Base-by-base conservation (phyloP, 1,284 basidiomycete genomes). In the Lentinula novae-zelandiae region DNA sequence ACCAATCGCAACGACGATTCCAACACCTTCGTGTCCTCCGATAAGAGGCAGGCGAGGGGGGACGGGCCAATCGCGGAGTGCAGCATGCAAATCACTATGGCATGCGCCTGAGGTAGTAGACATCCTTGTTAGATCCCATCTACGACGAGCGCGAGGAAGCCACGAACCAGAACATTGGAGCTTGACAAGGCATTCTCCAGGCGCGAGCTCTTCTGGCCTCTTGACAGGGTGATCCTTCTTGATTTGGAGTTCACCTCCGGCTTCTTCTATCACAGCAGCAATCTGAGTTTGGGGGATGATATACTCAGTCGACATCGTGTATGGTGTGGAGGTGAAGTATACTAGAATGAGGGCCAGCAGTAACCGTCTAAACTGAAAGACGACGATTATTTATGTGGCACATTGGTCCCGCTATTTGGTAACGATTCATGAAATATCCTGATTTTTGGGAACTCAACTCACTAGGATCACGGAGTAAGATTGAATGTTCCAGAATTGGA, bases 1-100 rank as follows among this genome's bases (percentile, higher is more conserved):
- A 51, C 86, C 92, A 67, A 95, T 89, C 42, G 91, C 92, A 44
- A 95, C 89, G 61, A 95, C 76, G 57, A 81, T 73, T 8, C 89
- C 89, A 15, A 90, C 84, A 64, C 90, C 92, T 75, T 94, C 92
- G 70, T 95, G 93, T 0, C 94, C 94, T 39, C 93, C 94, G 63
- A 95, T 84, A 60, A 94, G 83, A 1, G 92, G 92, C 9, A 82
- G 79, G 67, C 82, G 85, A 54, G 87, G 77, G 3, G 76, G 74
- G 40, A 91, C 64, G 3, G 90, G 90, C 90, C 90, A 93, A 70
- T 93, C 90, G 60, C 81, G 82, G 52, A 81, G 73, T 5, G 82
- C 79, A 36, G 88, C 87, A 69, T 93, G 91, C 10, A 93, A 80
- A 70, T 93, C 92, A 20, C 90, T 93, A 71, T 94, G 89, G 73